Conservation (phyloP, 495 filamentous ascomycete species). For the Polyplosphaeria fusca region DNA sequence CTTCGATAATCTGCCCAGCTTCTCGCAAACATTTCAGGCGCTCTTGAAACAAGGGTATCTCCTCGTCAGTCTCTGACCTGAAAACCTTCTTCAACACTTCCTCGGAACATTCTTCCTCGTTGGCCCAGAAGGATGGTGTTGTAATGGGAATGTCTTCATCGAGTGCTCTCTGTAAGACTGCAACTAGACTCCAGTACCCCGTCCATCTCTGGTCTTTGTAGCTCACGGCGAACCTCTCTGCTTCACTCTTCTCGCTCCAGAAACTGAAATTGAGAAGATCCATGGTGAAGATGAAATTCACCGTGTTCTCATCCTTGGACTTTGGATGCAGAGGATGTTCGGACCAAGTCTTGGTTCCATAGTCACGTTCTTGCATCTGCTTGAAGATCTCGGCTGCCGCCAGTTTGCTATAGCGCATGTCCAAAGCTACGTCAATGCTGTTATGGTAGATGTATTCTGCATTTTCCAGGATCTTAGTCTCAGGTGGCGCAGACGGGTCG, state of each 20-base stretch:
- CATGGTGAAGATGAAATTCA: slow-evolving; percentile 95
- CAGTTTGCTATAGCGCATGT: slow-evolving; percentile 70
- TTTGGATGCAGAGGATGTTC: slow-evolving; percentile 89
- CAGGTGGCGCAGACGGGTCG: slow-evolving; percentile 45
- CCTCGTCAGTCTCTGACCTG: slow-evolving; percentile 77
- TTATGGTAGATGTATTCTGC: slow-evolving; percentile 90
- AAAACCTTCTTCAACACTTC: slow-evolving; percentile 74
- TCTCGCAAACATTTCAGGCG: slow-evolving; percentile 77
- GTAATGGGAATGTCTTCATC: slow-evolving; percentile 97
- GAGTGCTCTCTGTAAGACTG: slow-evolving; percentile 76
- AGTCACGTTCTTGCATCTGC: slow-evolving; percentile 77
- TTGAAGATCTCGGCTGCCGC: slow-evolving; percentile 75
- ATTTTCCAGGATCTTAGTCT: slow-evolving; percentile 76
- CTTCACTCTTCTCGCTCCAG: slow-evolving; percentile 68
- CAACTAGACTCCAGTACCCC: slow-evolving; percentile 93
- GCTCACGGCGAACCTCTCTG: slow-evolving; percentile 70
- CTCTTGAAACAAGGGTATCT: slow-evolving; percentile 80
- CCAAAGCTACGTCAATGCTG: slow-evolving; percentile 84
- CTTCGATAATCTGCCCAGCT: slow-evolving; percentile 76
- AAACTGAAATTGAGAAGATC: slow-evolving; percentile 96
- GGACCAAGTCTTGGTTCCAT: slow-evolving; percentile 81
- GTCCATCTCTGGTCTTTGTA: slow-evolving; percentile 82
- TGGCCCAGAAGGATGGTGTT: slow-evolving; percentile 79
- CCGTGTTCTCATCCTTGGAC: slow-evolving; percentile 66
- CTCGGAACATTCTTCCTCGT: slow-evolving; percentile 72